phyloP scores from a whole-genome alignment of 345 rosid genomes.

The Cardamine occulta region DNA sequence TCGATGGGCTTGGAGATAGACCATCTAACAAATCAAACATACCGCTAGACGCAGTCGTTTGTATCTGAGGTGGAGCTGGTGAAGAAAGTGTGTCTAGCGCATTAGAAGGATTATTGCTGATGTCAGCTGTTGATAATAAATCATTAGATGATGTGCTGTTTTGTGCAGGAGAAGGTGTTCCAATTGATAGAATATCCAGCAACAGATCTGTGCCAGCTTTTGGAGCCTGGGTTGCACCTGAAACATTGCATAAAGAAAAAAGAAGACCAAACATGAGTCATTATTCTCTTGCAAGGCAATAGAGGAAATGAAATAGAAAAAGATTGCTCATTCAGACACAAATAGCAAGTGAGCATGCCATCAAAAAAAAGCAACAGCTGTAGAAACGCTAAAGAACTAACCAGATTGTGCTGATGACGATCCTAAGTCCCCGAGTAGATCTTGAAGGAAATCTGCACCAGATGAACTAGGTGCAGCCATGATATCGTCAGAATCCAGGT shows the following conservation, averaged over 20 bases:
- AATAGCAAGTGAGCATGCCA: constrained; percentile 5
- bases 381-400: constrained; percentile 46
- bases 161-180: constrained; percentile 66
- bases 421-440: constrained; percentile 86
- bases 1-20: constrained; percentile 63
- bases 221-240: constrained; percentile 66
- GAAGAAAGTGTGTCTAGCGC: constrained; percentile 59
- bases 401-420: constrained; percentile 64
- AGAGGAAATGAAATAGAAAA: background rate
- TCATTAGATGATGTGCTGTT: constrained; percentile 60
- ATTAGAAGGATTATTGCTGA: constrained; percentile 48
- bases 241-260: constrained; percentile 4
- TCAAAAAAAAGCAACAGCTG: background rate
- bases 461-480: constrained; percentile 79
- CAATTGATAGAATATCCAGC: constrained; percentile 87
- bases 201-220: constrained; percentile 82
- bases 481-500: constrained; percentile 77
- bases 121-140: constrained; percentile 59
- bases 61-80: constrained; percentile 48
- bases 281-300: background rate
- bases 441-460: constrained; percentile 85
- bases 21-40: constrained; percentile 89
- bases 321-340: constrained; percentile 5
- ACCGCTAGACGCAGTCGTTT: constrained; percentile 52
- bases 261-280: background rate